These are phyloP conservation scores for Salvia hispanica DNA, from an alignment of 257 asterid species.

Conservation along the genomic window DNA sequence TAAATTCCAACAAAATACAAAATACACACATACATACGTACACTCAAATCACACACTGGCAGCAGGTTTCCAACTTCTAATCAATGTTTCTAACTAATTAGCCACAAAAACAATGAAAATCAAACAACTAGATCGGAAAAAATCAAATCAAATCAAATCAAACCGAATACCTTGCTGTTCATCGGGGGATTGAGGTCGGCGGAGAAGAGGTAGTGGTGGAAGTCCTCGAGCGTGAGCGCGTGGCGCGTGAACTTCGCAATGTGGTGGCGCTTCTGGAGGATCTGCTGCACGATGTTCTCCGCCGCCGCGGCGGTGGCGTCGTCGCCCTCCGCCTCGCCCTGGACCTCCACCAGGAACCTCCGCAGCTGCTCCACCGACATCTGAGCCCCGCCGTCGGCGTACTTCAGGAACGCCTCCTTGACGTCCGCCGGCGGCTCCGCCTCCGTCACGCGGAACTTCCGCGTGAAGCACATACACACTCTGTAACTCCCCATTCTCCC, in stretches of 20 bases:
- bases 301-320: conserved; percentile 32
- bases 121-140: neutral
- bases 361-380: conserved; percentile 53
- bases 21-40: neutral
- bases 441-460: conserved; percentile 58
- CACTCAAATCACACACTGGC: neutral
- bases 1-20: neutral
- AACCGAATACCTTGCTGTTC: conserved; percentile 45
- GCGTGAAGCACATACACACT: conserved; percentile 61
- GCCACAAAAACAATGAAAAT: neutral
- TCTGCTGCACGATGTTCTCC: conserved; percentile 49
- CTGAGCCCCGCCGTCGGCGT: conserved; percentile 59
- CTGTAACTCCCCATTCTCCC: conserved; percentile 55
- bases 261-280: conserved; percentile 57
- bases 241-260: conserved; percentile 49
- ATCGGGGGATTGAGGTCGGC: conserved; percentile 67
- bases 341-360: conserved; percentile 42
- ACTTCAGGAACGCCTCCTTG: conserved; percentile 46
- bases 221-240: conserved; percentile 54
- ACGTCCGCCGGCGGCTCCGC: conserved; percentile 66
- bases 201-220: conserved; percentile 68
- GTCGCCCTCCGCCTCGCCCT: conserved; percentile 38
- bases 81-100: neutral
- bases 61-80: neutral
- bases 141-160: neutral